Conservation (phyloP, 2,329 filamentous ascomycete genomes). For the Drechslerella dactyloides region DNA sequence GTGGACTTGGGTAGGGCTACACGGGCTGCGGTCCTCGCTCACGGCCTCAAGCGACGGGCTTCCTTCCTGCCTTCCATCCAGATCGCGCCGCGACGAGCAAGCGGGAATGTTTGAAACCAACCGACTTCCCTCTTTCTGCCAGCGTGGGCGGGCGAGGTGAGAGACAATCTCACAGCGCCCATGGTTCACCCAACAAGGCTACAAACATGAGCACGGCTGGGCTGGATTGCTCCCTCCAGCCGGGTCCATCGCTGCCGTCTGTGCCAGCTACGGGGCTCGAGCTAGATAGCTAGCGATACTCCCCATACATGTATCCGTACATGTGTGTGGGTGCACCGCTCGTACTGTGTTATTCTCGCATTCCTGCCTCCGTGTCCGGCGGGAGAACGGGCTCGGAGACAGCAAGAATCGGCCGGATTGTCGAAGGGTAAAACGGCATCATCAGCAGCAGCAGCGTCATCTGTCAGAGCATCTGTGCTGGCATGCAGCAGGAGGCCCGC, state of each 20-base stretch:
- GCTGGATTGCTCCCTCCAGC: too few species aligned
- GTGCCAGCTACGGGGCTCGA: too few species aligned
- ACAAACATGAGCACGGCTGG: slow-evolving; percentile 31
- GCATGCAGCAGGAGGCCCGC: slow-evolving; percentile 33
- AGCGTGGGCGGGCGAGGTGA: background rate
- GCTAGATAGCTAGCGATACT: too few species aligned
- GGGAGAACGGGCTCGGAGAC: too few species aligned
- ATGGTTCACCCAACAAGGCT: background rate
- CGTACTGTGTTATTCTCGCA: slow-evolving; percentile 25
- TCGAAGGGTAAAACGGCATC: slow-evolving; percentile 42
- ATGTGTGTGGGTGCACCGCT: background rate
- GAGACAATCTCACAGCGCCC: slow-evolving; percentile 1
- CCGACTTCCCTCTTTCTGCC: slow-evolving; percentile 32
- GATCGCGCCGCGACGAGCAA: slow-evolving; percentile 29
- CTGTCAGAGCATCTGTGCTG: slow-evolving; percentile 24
- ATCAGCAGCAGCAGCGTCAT: slow-evolving; percentile 21
- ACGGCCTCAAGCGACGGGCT: slow-evolving; percentile 13
- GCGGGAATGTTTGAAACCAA: slow-evolving; percentile 47
- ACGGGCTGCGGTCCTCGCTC: background rate
- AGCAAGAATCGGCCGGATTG: slow-evolving; percentile 33
- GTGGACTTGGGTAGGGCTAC: background rate
- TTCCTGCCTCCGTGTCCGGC: slow-evolving; percentile 34
- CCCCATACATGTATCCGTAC: too few species aligned
- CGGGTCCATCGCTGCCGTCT: too few species aligned
- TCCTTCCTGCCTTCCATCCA: slow-evolving; percentile 21